Evolutionary conservation across 192 early-diverging fungal genomes (phyloP).

Genomic region (Umbelopsis vinacea): DNA sequence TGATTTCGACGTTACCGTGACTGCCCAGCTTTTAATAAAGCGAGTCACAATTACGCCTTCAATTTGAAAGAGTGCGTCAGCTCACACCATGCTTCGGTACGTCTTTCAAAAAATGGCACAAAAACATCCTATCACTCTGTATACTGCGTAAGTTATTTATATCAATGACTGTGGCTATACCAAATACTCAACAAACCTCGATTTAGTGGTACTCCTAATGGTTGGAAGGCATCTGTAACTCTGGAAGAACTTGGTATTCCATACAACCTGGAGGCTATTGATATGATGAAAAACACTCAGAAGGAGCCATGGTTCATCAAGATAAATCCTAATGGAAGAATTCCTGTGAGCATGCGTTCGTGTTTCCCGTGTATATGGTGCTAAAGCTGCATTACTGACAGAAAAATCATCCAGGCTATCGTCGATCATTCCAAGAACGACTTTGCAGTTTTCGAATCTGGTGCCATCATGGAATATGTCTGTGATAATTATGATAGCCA

Average conservation of each 20-base stretch:
- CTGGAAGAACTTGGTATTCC: conserved; percentile 56
- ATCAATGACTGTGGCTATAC: neutral
- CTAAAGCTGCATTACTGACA: neutral
- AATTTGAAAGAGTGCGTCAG: neutral
- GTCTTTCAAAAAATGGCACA: neutral
- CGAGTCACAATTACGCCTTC: neutral
- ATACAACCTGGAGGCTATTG: conserved; percentile 43
- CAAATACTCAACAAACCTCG: neutral
- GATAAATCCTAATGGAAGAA: conserved; percentile 60
- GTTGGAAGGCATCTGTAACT: conserved; percentile 51
- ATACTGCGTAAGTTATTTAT: conserved; percentile 11
- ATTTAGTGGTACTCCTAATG: conserved; percentile 54
- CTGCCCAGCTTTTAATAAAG: too few species aligned
- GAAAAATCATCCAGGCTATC: conserved; percentile 46
- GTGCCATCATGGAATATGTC: conserved; percentile 62
- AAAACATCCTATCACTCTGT: conserved; percentile 14
- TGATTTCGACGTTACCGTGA: too few species aligned
- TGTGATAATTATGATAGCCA: conserved; percentile 57
- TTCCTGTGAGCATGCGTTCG: neutral
- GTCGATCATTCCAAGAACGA: conserved; percentile 54
- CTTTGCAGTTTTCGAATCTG: conserved; percentile 60
- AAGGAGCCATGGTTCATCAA: conserved; percentile 54
- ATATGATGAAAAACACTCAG: conserved; percentile 50
- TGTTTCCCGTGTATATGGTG: neutral
- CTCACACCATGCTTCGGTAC: neutral